Base-by-base conservation (phyloP, 2,329 filamentous ascomycete species). In the Huntiella decipiens region DNA sequence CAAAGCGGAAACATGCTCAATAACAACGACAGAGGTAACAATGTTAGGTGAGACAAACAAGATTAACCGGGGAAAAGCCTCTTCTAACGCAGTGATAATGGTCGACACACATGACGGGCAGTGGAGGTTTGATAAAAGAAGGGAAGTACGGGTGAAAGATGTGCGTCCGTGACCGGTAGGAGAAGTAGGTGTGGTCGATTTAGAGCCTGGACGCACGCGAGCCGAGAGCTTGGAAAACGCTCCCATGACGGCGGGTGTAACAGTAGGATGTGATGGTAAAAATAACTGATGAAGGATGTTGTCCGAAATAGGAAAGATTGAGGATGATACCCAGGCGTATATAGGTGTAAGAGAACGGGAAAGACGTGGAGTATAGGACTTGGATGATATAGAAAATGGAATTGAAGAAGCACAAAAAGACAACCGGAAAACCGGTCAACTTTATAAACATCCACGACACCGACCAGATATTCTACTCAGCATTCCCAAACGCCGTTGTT, bases 121-220 rank as follows among this genome's bases (percentile, higher is more conserved):
- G 61, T 86, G 81, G n/a, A 86, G 67, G 58, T 86, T 85, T 51
- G 70, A 73, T 53, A 86, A 65, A 51, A 84, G 67, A 55, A 79
- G 31, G 15, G 47, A 46, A 16, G 47, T 39, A 13, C 44, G 47
- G 12, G 38, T 38, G 42, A 49, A 49, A 16, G 38, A 34, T n/a
- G 22, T 28, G 8, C 22, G 22, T 28, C 22, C 33, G 34, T 8
- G 31, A 22, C 22, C 16, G 19, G 15, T 6, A 22, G 34, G 12
- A 15, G 8, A 31, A 13, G n/a, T 10, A 22, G 17, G 13, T 31
- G 17, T 19, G 16, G 11, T 19, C 16, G 15, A 7, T 12, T n/a
- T 13, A 34, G 12, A 17, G 11, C 7, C 34, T 17, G n/a, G 15
- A 5, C 16, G 8, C 19, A 34, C 15, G 37, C 17, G 19, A 35